Evolutionary conservation across 768 basidiomycete genomes (phyloP), one percentile per base, ranked within the genome.

Genomic region (Phlebiopsis flavidoalba): DNA sequence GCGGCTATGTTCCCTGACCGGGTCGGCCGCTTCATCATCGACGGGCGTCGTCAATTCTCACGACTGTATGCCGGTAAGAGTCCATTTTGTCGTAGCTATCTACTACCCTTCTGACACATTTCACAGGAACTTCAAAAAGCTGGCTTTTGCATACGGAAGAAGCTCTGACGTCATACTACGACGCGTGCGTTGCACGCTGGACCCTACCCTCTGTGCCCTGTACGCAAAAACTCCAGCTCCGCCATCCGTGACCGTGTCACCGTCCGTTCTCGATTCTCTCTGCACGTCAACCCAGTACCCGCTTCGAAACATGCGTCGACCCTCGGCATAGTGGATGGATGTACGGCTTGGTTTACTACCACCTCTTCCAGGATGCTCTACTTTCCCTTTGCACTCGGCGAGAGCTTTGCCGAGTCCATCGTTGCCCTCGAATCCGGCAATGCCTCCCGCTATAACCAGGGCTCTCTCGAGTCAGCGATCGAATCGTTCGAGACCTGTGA

Each of bases 1-100:
- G 60, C 53, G 7, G 47, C 62, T 17, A 73, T 71, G 71, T 66
- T 73, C 21, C 57, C 58, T 35, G 68, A 73, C 61, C 66, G 72
- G 52, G 67, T 74, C 17, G 73, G 65, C 14, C 67, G 71, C 1
- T 43, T 74, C 1, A 63, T 73, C 47, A 66, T 74, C 19, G 73
- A 74, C 59, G 73, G n/a, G 73, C 22, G 43, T 52, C 35, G 8
- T 43, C 12, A 15, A 69, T 56, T 15, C 57, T 11, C 47, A 31
- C 37, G 37, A 76, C 72, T 54, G 69, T 17, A 65, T 59, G 26
- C 66, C 68, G 61, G 57, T 62, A 4, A 48, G 67, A 17, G 6
- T 17, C 33, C 2, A 54, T 24, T 17, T 43, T 54, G 11, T 47
- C 21, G 26, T 31, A 31, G 6, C 26, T 3, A 6, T n/a, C 6